phyloP scores from a whole-genome alignment of 495 filamentous ascomycete genomes.

The Thozetella sp. region DNA sequence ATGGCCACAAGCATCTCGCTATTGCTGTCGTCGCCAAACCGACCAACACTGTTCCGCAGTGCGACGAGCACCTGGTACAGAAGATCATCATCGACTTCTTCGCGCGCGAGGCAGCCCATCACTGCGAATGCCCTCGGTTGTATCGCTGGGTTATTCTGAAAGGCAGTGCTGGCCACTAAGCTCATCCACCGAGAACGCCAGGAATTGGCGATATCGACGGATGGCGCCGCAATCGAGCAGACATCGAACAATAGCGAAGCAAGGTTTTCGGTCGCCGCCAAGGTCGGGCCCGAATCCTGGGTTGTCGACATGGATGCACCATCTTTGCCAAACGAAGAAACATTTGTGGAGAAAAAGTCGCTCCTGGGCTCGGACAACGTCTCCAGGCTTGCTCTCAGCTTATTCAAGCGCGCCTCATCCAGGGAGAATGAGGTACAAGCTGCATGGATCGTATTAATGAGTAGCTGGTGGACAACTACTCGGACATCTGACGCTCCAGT shows the following conservation, averaged over 20 bases:
- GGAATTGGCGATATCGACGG: conserved; percentile 63
- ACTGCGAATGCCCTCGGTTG: conserved; percentile 68
- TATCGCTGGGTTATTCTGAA: conserved; percentile 71
- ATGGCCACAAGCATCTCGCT: conserved; percentile 69
- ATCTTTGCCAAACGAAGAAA: conserved; percentile 36
- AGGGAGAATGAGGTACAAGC: conserved; percentile 63
- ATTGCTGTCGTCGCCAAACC: conserved; percentile 60
- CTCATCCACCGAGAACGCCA: conserved; percentile 76
- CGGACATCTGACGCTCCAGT: conserved; percentile 57
- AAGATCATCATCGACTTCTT: conserved; percentile 69
- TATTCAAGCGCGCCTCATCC: conserved; percentile 52
- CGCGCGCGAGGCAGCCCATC: conserved; percentile 68
- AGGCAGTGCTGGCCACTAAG: conserved; percentile 68
- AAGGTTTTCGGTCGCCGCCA: conserved; percentile 53
- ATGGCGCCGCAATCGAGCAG: conserved; percentile 61
- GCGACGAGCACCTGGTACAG: conserved; percentile 71
- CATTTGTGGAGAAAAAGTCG: conserved; percentile 43
- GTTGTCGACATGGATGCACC: conserved; percentile 44
- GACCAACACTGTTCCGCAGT: conserved; percentile 56
- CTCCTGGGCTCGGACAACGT: conserved; percentile 56
- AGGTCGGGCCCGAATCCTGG: conserved; percentile 46
- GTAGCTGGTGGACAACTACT: conserved; percentile 56
- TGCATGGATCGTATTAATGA: conserved; percentile 66
- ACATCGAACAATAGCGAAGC: conserved; percentile 60
- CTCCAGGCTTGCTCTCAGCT: conserved; percentile 53